Conservation (phyloP, 495 filamentous ascomycete species). For the Aspergillus diversus region DNA sequence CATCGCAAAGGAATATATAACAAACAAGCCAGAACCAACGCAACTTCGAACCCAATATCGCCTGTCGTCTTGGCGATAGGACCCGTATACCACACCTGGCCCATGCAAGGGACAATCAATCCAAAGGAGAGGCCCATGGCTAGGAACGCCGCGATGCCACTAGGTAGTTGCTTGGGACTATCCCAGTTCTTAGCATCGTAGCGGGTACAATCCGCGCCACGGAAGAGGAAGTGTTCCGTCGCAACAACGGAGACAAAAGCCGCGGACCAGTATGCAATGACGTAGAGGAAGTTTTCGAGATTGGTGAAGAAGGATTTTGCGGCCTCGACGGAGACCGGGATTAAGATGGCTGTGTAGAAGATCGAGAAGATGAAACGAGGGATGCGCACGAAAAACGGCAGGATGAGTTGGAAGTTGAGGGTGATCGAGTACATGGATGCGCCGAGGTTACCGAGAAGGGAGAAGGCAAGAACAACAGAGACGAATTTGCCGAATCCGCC, state of each 20-base stretch:
- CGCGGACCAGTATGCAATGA: conserved; percentile 61
- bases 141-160: conserved; percentile 50
- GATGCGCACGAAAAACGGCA: conserved; percentile 49
- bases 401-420: conserved; percentile 59
- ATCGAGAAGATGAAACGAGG: conserved; percentile 56
- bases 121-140: conserved; percentile 38
- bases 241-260: conserved; percentile 54
- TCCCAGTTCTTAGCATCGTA: conserved; percentile 56
- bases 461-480: conserved; percentile 55
- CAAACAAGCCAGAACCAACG: conserved; percentile 49
- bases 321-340: conserved; percentile 55
- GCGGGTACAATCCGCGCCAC: conserved; percentile 28
- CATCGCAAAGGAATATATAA: conserved; percentile 39
- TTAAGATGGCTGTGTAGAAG: conserved; percentile 52
- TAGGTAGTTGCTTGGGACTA: conserved; percentile 45
- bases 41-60: conserved; percentile 63
- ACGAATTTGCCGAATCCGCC: conserved; percentile 62
- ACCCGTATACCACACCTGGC: conserved; percentile 58
- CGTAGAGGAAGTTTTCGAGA: conserved; percentile 56
- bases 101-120: conserved; percentile 55
- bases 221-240: conserved; percentile 53
- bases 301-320: conserved; percentile 53
- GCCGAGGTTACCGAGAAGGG: conserved; percentile 55
- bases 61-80: conserved; percentile 57
- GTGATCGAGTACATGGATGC: conserved; percentile 48